A percentile compares a stretch with the other conserved stretches of the same genome.
Evolutionary conservation across 257 asterid genomes (phyloP).

Genomic region (Solanum chilense): DNA sequence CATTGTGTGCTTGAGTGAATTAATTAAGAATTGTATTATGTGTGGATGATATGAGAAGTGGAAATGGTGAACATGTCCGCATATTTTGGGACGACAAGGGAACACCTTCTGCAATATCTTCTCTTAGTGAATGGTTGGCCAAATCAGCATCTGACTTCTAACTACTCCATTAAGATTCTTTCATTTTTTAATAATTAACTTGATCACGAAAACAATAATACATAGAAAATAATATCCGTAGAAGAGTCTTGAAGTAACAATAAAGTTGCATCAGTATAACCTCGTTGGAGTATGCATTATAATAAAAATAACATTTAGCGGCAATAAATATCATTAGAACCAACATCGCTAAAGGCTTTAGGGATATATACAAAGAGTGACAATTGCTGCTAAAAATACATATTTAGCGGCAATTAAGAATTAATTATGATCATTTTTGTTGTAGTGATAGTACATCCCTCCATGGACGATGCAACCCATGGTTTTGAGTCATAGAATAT

Average conservation of each 20-base stretch:
- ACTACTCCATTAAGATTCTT: conserved; percentile 11
- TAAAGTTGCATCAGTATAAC: background rate
- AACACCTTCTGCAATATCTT: background rate
- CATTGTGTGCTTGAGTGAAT: background rate
- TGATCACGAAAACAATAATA: background rate
- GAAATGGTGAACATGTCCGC: background rate
- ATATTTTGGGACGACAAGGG: background rate
- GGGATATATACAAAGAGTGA: too few relatives aligned
- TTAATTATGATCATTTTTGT: too few relatives aligned
- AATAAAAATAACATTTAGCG: too few relatives aligned
- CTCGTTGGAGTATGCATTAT: too few relatives aligned
- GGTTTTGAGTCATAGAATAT: background rate
- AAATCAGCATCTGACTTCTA: conserved; percentile 11
- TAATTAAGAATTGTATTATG: background rate
- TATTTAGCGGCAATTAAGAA: too few relatives aligned
- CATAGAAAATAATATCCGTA: background rate
- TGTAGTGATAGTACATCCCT: background rate
- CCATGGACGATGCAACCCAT: background rate
- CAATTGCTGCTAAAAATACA: too few relatives aligned
- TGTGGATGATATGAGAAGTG: background rate
- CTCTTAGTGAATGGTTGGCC: conserved; percentile 11
- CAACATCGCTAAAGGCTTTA: too few relatives aligned
- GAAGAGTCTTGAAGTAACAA: rapidly evolving
- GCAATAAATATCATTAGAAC: too few relatives aligned
- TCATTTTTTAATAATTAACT: background rate